These are phyloP conservation scores for Aspergillus olivimuriae DNA, from an alignment of 495 filamentous ascomycete species.

Conservation along the genomic window DNA sequence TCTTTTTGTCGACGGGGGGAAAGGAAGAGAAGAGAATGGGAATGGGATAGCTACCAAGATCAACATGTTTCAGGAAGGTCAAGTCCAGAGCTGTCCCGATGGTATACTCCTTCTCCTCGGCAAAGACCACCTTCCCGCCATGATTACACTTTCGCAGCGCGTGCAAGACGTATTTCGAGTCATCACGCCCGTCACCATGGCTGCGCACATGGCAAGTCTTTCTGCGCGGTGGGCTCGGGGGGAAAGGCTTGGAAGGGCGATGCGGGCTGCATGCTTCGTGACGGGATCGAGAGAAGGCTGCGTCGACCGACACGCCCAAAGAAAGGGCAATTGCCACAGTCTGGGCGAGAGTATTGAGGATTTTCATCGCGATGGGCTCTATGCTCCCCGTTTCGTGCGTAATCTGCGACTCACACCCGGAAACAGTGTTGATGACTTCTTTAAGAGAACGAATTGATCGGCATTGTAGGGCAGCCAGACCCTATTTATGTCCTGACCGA, in stretches of 20 bases:
- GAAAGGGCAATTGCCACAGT: conserved; percentile 20
- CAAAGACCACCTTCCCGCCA: conserved; percentile 60
- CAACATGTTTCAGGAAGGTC: conserved; percentile 57
- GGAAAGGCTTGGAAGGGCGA: conserved; percentile 30
- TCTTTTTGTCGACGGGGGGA: too few relatives aligned
- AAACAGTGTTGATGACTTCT: too few relatives aligned
- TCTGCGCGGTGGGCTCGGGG: conserved; percentile 19
- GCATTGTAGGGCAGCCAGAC: neutral
- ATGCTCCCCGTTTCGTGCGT: too few relatives aligned
- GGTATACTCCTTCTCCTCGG: conserved; percentile 45
- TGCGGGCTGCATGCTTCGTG: conserved; percentile 26
- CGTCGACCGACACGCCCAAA: conserved; percentile 17
- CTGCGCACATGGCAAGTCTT: conserved; percentile 31
- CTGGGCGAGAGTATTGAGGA: conserved; percentile 22
- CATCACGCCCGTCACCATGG: conserved; percentile 46
- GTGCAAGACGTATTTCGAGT: conserved; percentile 50
- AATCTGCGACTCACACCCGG: too few relatives aligned
- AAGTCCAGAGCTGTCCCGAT: conserved; percentile 61
- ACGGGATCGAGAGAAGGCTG: conserved; percentile 16
- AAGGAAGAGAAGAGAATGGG: too few relatives aligned
- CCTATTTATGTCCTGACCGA: neutral
- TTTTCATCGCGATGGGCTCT: conserved; percentile 18
- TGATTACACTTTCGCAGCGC: conserved; percentile 59
- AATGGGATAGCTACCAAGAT: conserved; percentile 36
- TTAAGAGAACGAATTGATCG: neutral